A percentile compares a stretch with the other conserved stretches of the same genome.
phyloP scores from a whole-genome alignment of 2,329 filamentous ascomycete species.

The Biscogniauxia marginata region DNA sequence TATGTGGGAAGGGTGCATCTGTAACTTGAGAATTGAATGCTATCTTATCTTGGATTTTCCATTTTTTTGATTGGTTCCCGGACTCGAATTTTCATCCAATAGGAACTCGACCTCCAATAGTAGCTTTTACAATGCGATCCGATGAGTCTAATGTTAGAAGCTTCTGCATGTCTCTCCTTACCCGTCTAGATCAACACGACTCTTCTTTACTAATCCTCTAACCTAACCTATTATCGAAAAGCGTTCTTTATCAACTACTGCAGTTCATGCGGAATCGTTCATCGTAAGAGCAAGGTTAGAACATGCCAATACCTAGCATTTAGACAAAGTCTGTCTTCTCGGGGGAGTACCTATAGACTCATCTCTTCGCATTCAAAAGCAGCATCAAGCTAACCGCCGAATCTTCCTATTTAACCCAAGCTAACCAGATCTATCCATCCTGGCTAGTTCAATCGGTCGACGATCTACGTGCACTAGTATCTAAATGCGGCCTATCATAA shows the following conservation, averaged over 20 bases:
- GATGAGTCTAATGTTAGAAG: conserved; percentile 7
- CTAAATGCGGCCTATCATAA: not conserved
- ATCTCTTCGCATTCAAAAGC: conserved; percentile 8
- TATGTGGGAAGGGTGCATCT: not conserved
- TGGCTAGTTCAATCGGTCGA: not conserved
- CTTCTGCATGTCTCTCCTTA: conserved; percentile 34
- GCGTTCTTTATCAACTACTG: no score
- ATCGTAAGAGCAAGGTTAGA: no score
- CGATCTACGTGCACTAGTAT: not conserved
- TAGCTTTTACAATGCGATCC: not conserved
- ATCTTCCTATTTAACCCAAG: not conserved
- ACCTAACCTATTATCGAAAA: no score
- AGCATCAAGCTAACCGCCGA: conserved; percentile 4
- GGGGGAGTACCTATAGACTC: no score
- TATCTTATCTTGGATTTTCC: not conserved
- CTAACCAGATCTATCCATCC: not conserved
- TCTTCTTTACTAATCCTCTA: conserved; percentile 9
- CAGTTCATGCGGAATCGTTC: no score
- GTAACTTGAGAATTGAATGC: not conserved
- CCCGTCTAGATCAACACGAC: conserved; percentile 17
- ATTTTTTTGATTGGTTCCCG: conserved; percentile 27
- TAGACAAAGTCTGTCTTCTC: no score
- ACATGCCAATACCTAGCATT: no score
- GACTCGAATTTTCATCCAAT: conserved; percentile 21
- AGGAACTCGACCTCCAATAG: not conserved